phyloP scores from a whole-genome alignment of 768 basidiomycete species.

The Cyathus striatus region DNA sequence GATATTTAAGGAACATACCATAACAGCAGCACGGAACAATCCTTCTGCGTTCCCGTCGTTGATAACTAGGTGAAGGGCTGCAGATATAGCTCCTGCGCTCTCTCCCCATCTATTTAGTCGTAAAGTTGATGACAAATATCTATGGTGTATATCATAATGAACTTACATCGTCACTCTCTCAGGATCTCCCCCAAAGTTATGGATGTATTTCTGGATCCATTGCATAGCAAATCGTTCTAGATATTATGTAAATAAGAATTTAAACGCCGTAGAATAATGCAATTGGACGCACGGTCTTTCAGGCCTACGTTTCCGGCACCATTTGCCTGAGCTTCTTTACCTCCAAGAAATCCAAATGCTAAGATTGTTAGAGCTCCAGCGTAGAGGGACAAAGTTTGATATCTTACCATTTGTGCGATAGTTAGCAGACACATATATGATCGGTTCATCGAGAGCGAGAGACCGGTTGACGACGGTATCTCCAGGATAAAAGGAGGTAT shows the following conservation, averaged over 20 bases:
- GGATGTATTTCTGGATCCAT: slow-evolving; percentile 52
- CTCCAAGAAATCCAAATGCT: slow-evolving; percentile 35
- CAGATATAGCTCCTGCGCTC: slow-evolving; percentile 41
- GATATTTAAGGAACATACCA: too few relatives aligned
- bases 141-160: neutral
- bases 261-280: neutral
- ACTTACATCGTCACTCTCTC: slow-evolving; percentile 35
- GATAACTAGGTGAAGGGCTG: slow-evolving; percentile 29
- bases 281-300: slow-evolving; percentile 35
- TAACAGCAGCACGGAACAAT: slow-evolving; percentile 32
- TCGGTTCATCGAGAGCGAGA: slow-evolving; percentile 21
- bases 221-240: slow-evolving; percentile 40
- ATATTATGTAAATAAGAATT: neutral
- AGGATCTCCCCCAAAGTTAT: slow-evolving; percentile 49
- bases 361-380: neutral
- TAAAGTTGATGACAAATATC: too few relatives aligned
- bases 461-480: slow-evolving; percentile 23
- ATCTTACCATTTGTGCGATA: slow-evolving; percentile 29
- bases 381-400: neutral
- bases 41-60: slow-evolving; percentile 23
- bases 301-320: slow-evolving; percentile 45
- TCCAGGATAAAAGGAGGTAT: slow-evolving; percentile 14
- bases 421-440: slow-evolving; percentile 31
- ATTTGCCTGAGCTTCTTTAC: slow-evolving; percentile 28
- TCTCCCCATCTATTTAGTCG: slow-evolving; percentile 32